Base-by-base conservation (phyloP, 331 rosid genomes). In the Malus hybrid region DNA sequence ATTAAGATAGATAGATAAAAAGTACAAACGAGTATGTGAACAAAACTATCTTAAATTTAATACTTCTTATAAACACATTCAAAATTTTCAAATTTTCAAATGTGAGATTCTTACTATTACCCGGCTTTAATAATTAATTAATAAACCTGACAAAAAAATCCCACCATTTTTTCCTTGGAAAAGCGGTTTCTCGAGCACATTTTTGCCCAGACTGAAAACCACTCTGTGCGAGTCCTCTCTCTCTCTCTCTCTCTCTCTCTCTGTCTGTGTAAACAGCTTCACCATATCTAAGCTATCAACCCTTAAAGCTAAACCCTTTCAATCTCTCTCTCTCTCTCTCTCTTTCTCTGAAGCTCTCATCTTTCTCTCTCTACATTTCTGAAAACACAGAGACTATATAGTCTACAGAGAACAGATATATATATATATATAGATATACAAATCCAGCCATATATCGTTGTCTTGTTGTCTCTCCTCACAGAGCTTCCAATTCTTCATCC, bases 151-250 rank as follows among this genome's bases (percentile, higher is more conserved):
- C 29, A 3, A 28, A 28, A 28, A 28, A 28, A 28, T 28, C 29
- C 29, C 29, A 28, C 29, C 29, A 28, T 28, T 28, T 28, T 28
- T 28, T 28, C 29, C 29, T 74, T 62, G 76, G 32, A 6, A 67
- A 71, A 76, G 79, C 80, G 55, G 86, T 77, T 54, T 83, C 3
- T 69, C 72, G 81, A 42, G 46, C 31, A 14, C 36, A 6, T 71
- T 22, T 52, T 24, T 20, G 12, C 20, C 55, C 15, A 11, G 75
- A 75, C 89, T 66, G 85, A 80, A 86, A 80, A 80, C 85, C 82
- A 64, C 56, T 24, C 2, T 66, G 2, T 2, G 22, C 57, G 24
- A 10, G 72, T 18, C 8, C 31, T 64, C 60, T 54, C 70, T 34
- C 78, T 74, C 71, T 67, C 72, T 42, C 50, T 8, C 3, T 44